Evolutionary conservation across 352 stramenopile genomes (phyloP), one percentile per base, ranked within the genome.

Genomic region (Globisporangium polare): DNA sequence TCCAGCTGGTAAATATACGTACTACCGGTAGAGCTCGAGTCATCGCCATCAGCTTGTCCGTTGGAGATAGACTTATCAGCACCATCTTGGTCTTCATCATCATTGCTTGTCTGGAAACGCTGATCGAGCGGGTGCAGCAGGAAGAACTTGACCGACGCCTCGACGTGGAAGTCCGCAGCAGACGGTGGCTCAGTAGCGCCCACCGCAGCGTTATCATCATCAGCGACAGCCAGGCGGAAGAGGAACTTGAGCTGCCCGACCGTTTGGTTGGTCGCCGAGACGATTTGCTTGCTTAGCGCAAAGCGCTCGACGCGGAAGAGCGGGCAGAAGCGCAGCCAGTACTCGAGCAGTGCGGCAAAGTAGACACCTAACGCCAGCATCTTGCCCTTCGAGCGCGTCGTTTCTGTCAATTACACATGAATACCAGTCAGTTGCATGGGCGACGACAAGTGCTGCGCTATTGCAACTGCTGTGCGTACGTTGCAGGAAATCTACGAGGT

Each of bases 61-160:
- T 5, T 26, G 33, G 27, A 41, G 2, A 20, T 33, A 17, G 27
- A 24, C 3, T 33, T 41, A 45, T 26, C 9, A 15, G 27, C 8
- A 8, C 8, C 49, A 41, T n/a, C 15, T 17, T 22, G 5, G 1
- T 26, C 20, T 20, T 10, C 9, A 27, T 2, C 22, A 20, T 39
- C 13, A 26, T 27, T 17, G 2, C 18, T 22, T 2, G 5, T 10
- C 24, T 42, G 46, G 2, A 29, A 29, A 2, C 50, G 50, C 37
- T 35, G 59, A 8, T 72, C 22, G 24, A 78, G 54, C 20, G 76
- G 67, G 58, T 86, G 76, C 12, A 90, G 55, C 49, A 92, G 50
- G 61, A 92, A 92, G 56, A 90, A 92, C 60, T 92, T 92, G 66
- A 92, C 76, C 2, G 83, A 90, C 20, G 75, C 86, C 60, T 92